A percentile compares a stretch with the other conserved stretches of the same genome.
phyloP scores from a whole-genome alignment of 805 yeast species.

The Kuraishia piskuri region DNA sequence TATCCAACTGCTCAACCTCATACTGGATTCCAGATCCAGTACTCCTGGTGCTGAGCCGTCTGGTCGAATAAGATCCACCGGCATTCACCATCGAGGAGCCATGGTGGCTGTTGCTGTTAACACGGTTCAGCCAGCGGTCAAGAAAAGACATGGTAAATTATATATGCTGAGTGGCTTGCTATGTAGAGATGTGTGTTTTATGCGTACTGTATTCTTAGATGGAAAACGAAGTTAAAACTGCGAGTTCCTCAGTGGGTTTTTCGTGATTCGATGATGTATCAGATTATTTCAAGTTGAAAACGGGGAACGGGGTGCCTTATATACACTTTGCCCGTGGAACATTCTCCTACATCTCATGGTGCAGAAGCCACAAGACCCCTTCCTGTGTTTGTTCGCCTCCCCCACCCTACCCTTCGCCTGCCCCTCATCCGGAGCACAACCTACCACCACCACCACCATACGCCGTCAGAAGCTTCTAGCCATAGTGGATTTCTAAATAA shows the following conservation, averaged over 20 bases:
- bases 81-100: constrained; percentile 14
- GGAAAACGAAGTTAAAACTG: too few relatives aligned
- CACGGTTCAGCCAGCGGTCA: constrained; percentile 25
- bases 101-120: constrained; percentile 11
- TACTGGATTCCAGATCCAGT: constrained; percentile 1
- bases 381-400: not conserved
- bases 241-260: too few relatives aligned
- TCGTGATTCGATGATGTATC: too few relatives aligned
- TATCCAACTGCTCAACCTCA: constrained; percentile 7
- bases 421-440: not conserved
- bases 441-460: too few relatives aligned
- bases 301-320: not conserved
- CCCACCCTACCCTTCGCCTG: too few relatives aligned
- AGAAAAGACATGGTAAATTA: constrained; percentile 20
- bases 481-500: not conserved
- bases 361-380: not conserved
- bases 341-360: not conserved
- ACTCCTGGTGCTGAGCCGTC: constrained; percentile 1
- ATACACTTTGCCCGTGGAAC: not conserved
- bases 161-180: too few relatives aligned
- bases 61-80: constrained; percentile 14
- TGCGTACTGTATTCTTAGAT: too few relatives aligned
- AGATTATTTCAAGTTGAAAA: too few relatives aligned
- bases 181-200: too few relatives aligned
- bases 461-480: not conserved